A percentile compares a stretch with the other conserved stretches of the same genome.
phyloP scores from a whole-genome alignment of 331 rosid species.

The Cydonia oblonga region DNA sequence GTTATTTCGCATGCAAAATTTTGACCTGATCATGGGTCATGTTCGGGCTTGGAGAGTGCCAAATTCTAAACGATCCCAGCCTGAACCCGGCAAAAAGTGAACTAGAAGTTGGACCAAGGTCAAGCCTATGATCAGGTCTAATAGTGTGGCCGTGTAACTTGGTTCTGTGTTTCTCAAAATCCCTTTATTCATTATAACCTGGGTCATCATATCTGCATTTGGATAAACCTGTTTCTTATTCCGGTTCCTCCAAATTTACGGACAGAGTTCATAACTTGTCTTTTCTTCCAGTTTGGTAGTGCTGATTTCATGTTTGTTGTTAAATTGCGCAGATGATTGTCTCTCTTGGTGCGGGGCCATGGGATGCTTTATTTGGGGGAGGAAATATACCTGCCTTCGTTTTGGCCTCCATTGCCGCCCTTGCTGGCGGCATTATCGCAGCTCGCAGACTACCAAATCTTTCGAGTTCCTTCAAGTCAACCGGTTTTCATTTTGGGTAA shows the following conservation, averaged over 20 bases:
- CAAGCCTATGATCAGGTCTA: no score
- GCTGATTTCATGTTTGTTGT: constrained; percentile 3
- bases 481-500: constrained; percentile 77
- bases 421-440: constrained; percentile 67
- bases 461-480: constrained; percentile 41
- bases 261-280: neutral
- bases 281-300: neutral
- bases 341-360: constrained; percentile 88
- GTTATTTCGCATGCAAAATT: no score
- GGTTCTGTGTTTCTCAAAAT: no score
- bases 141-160: no score
- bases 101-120: no score
- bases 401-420: constrained; percentile 66
- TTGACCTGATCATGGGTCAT: no score
- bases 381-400: constrained; percentile 89
- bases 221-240: neutral
- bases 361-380: constrained; percentile 94
- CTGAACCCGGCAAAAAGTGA: no score
- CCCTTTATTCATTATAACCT: no score
- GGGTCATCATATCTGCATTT: neutral
- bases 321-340: constrained; percentile 57
- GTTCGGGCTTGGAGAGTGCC: no score
- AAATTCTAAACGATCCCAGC: no score
- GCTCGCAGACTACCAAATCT: constrained; percentile 53
- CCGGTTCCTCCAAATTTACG: neutral